These are phyloP conservation scores for Yueomyces sp. DNA, from an alignment of 1,139 yeast species.

Conservation along the genomic window DNA sequence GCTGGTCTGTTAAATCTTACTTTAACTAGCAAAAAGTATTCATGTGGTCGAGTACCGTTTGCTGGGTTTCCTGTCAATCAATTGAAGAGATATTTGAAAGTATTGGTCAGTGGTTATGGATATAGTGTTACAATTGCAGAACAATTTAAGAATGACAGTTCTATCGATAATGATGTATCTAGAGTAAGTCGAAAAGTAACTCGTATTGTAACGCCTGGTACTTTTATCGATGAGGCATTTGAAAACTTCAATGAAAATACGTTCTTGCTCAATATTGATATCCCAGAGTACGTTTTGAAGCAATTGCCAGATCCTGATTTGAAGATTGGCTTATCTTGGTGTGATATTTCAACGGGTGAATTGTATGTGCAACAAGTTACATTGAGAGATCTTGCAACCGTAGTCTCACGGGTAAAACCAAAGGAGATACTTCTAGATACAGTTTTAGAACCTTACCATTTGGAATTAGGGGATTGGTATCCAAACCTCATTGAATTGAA, in stretches of 20 bases:
- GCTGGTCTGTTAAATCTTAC: slow-evolving; percentile 62
- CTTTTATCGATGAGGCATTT: slow-evolving; percentile 77
- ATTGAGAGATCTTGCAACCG: slow-evolving; percentile 24
- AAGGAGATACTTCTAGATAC: slow-evolving; percentile 27
- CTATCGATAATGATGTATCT: slow-evolving; percentile 20
- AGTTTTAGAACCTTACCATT: slow-evolving; percentile 13
- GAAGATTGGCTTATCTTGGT: slow-evolving; percentile 72
- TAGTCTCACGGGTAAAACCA: slow-evolving; percentile 27
- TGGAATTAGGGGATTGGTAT: slow-evolving; percentile 40
- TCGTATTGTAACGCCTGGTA: slow-evolving; percentile 84
- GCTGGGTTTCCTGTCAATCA: slow-evolving; percentile 81
- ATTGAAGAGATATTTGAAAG: slow-evolving; percentile 58
- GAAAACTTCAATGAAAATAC: slow-evolving; percentile 63
- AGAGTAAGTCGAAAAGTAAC: slow-evolving; percentile 58
- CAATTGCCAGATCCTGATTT: slow-evolving; percentile 35
- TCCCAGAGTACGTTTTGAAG: slow-evolving; percentile 37
- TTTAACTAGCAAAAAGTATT: slow-evolving; percentile 35
- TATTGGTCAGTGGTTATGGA: slow-evolving; percentile 56
- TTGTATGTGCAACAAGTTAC: slow-evolving; percentile 39
- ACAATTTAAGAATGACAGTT: slow-evolving; percentile 32
- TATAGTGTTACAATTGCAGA: slow-evolving; percentile 73
- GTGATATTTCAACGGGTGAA: slow-evolving; percentile 76
- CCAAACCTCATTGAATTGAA: slow-evolving; percentile 49
- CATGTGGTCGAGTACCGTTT: slow-evolving; percentile 53
- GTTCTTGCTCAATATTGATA: slow-evolving; percentile 50